phyloP scores from a whole-genome alignment of 78 protist species.

The Cyanophora paradoxa region DNA sequence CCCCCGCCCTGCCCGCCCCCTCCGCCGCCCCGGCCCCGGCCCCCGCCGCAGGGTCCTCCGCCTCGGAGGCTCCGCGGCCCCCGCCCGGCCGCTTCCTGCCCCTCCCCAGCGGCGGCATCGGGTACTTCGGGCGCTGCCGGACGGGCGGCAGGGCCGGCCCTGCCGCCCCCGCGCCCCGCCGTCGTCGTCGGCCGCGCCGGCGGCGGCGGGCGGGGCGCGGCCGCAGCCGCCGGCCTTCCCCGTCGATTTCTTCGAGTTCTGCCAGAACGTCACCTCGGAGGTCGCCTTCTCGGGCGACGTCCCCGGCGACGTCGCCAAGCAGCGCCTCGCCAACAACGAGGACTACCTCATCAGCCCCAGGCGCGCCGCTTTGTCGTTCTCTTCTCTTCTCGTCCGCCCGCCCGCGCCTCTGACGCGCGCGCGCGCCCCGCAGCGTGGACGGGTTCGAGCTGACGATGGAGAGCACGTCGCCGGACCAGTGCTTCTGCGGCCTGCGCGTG shows the following conservation, averaged over 20 bases:
- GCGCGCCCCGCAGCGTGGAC: too few species aligned
- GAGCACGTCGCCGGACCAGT: conserved; percentile 24
- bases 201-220: not conserved
- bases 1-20: not conserved
- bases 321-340: not conserved
- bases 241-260: conserved; percentile 54
- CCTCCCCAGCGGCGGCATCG: too few species aligned
- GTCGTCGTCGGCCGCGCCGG: too few species aligned
- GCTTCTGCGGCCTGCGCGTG: conserved; percentile 53
- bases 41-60: not conserved
- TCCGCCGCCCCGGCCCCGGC: not conserved
- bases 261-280: conserved; percentile 43
- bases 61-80: not conserved
- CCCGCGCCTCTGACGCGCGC: too few species aligned
- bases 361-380: not conserved
- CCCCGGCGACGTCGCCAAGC: not conserved
- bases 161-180: too few species aligned
- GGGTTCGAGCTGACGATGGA: conserved; percentile 6
- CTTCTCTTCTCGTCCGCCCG: not conserved
- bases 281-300: conserved; percentile 37
- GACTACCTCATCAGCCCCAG: not conserved
- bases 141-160: too few species aligned
- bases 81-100: too few species aligned
- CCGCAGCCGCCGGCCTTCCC: conserved; percentile 29
- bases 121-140: too few species aligned